Base-by-base conservation (phyloP, 2,329 filamentous ascomycete genomes). In the Hypoxylon rubiginosum region DNA sequence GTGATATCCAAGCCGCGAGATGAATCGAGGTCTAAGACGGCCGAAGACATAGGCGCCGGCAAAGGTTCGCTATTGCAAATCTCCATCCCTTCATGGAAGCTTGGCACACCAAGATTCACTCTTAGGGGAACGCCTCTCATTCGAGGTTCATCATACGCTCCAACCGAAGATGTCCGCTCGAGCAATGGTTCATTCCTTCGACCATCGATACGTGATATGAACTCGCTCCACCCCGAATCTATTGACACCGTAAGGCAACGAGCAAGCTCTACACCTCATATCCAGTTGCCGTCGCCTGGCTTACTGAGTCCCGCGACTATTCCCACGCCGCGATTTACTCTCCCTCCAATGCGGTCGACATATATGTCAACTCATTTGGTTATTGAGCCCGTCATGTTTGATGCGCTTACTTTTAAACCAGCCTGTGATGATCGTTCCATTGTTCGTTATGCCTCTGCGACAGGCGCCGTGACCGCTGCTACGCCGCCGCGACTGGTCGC, bases 401-500 rank as follows among this genome's bases (percentile, higher is more conserved):
- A 97, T 76, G 82, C 84, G 4, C 84, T 98, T 62, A 92, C 92
- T 5, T 89, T 91, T 70, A 91, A 93, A 70, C 93, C 95, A 51
- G 80, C 81, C n/a, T 91, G 88, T 72, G 92, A 98, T 77, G 90
- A 97, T 76, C 86, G 88, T 50, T 84, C 90, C 1, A 89, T 97
- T 62, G 95, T 99, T 21, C 91, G 93, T 62, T 97, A 97, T 78
- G 90, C 92, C 17, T 79, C 89, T 2, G 81, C 84, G 3, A 88
- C 88, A 10, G 89, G 90, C 52, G 87, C 93, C 45, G 94, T 99
- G 19, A 91, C 90, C 30, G 96, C 96, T 34, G 96, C 96, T 13
- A 97, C 94, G 0, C 94, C 95, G 1, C 90, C 94, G 2, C 91
- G 96, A 11, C 88, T 99, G 39, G 92, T 99, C 53, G 94, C 95